Evolutionary conservation across 805 yeast genomes (phyloP), one percentile per base, ranked within the genome.

Genomic region (Lipomyces sp.): DNA sequence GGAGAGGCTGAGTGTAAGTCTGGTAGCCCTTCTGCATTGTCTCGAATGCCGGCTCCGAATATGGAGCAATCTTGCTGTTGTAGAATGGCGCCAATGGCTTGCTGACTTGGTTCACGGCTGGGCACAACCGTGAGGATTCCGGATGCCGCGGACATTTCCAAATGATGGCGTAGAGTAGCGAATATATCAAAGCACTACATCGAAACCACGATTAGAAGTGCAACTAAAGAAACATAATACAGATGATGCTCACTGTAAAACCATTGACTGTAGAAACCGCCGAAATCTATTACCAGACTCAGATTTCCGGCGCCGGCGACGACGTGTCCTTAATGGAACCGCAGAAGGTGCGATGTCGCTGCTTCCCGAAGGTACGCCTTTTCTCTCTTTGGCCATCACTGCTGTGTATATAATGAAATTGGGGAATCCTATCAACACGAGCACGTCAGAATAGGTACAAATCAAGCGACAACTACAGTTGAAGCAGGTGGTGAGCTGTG

Each of bases 101-200:
- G 2, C 66, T 65, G 48, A 42, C n/a, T n/a, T 50, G 24, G 42
- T 62, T 62, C 51, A 62, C 29, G 42, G 4, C 5, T 1, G 57
- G 65, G 55, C 69, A 65, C 13, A 57, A 18, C 4, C 10, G 33
- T 18, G 50, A 50, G 10, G 64, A 30, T 7, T n/a, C 56, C 6
- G 66, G 59, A 50, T 63, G 53, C 24, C 33, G 13, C 4, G 66
- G 69, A 10, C 69, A 66, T 51, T 42, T 39, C 59, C 37, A 37
- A 24, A 60, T 39, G 24, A 34, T 33, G 4, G 57, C 18, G 57
- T 63, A 66, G 35, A 66, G 48, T 5, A 60, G 11, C 30, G 60
- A 66, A 59, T 42, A 63, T 13, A 57, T 10, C 18, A 66, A 54
- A 2, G 51, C 8, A 32, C 66, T 76, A 86, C 93, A 1, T 85